Evolutionary conservation across 257 asterid genomes (phyloP).

Genomic region (Nicotiana benthamiana): DNA sequence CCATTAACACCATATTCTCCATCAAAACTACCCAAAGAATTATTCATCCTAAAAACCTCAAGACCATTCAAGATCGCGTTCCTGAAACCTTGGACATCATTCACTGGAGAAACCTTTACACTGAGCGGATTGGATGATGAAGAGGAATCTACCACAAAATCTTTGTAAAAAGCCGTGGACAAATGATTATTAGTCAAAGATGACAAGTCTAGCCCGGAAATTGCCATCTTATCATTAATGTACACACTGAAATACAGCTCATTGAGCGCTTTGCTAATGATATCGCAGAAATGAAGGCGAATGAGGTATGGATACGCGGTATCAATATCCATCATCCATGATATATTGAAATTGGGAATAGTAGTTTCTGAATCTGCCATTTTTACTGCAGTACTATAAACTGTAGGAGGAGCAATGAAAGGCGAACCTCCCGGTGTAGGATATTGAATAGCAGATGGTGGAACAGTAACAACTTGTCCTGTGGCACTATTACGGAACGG

Average conservation of each 20-base stretch:
- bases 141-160: slow-evolving; percentile 34
- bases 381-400: slow-evolving; percentile 68
- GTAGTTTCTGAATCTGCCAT: slow-evolving; percentile 61
- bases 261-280: slow-evolving; percentile 61
- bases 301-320: slow-evolving; percentile 53
- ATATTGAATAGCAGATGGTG: slow-evolving; percentile 45
- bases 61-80: slow-evolving; percentile 40
- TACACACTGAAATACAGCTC: slow-evolving; percentile 85
- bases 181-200: slow-evolving; percentile 16
- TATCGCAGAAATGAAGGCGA: slow-evolving; percentile 82
- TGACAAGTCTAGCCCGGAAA: slow-evolving; percentile 40
- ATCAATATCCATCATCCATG: slow-evolving; percentile 67
- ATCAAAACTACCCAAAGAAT: slow-evolving; percentile 37
- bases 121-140: slow-evolving; percentile 21
- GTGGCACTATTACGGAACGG: slow-evolving; percentile 38
- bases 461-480: slow-evolving; percentile 33
- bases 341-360: slow-evolving; percentile 61
- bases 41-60: slow-evolving; percentile 34
- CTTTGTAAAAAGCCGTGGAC: slow-evolving; percentile 29
- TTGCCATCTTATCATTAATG: slow-evolving; percentile 52
- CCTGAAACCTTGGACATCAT: slow-evolving; percentile 23
- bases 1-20: slow-evolving; percentile 40
- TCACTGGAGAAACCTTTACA: slow-evolving; percentile 32
- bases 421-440: slow-evolving; percentile 71
- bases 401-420: slow-evolving; percentile 66